Evolutionary conservation across 352 stramenopile species (phyloP).

Genomic region (Pythium brachiatum): DNA sequence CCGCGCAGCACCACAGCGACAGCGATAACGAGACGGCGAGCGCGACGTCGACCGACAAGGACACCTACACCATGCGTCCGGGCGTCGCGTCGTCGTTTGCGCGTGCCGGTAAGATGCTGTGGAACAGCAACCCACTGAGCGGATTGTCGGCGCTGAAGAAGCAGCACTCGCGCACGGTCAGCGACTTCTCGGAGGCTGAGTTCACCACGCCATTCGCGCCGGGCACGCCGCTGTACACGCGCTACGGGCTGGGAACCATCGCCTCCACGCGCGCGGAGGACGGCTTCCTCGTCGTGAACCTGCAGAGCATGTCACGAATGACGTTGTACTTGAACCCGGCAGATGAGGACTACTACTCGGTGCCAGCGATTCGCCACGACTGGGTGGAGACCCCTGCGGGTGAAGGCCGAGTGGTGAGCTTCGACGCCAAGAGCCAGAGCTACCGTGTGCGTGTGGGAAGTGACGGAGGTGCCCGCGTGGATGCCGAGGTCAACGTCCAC

Average conservation of each 20-base stretch:
- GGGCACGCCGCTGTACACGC: slow-evolving; percentile 53
- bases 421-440: slow-evolving; percentile 43
- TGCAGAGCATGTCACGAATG: slow-evolving; percentile 40
- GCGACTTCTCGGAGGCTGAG: slow-evolving; percentile 44
- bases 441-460: slow-evolving; percentile 50
- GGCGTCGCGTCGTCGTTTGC: slow-evolving; percentile 56
- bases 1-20: slow-evolving; percentile 45
- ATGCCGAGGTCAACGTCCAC: slow-evolving; percentile 38
- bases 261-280: slow-evolving; percentile 46
- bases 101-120: slow-evolving; percentile 56
- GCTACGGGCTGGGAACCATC: slow-evolving; percentile 65
- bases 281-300: slow-evolving; percentile 44
- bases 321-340: slow-evolving; percentile 33
- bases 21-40: slow-evolving; percentile 47
- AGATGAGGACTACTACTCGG: slow-evolving; percentile 45
- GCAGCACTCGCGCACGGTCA: slow-evolving; percentile 39
- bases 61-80: slow-evolving; percentile 1
- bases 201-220: slow-evolving; percentile 32
- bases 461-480: slow-evolving; percentile 29
- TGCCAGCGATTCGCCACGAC: slow-evolving; percentile 59
- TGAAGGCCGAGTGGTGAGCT: slow-evolving; percentile 51
- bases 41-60: slow-evolving; percentile 19
- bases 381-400: slow-evolving; percentile 56
- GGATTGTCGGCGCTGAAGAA: slow-evolving; percentile 23
- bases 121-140: slow-evolving; percentile 35